phyloP scores from a whole-genome alignment of 176 grass and related monocot species.

The Echinochloa phyllopogon region DNA sequence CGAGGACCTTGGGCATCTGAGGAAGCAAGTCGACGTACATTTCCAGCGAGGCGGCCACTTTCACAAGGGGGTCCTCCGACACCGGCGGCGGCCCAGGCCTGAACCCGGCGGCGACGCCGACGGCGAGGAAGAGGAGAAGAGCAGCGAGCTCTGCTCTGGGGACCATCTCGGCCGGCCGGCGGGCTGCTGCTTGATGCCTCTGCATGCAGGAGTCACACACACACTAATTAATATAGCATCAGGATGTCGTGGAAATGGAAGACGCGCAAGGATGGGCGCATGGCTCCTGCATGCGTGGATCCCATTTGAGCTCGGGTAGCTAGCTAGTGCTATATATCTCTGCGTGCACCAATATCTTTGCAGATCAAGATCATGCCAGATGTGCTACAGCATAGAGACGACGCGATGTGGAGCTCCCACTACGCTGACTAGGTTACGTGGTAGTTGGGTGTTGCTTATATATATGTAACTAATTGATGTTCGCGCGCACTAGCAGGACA shows the following conservation, averaged over 20 bases:
- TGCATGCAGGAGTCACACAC: neutral
- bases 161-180: neutral
- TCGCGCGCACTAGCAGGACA: neutral
- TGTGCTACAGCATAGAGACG: neutral
- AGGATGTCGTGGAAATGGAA: neutral
- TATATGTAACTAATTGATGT: neutral
- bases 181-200: neutral
- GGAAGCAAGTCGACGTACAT: constrained; percentile 79
- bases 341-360: neutral
- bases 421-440: neutral
- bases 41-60: constrained; percentile 61
- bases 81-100: constrained; percentile 29
- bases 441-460: neutral
- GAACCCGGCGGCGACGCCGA: constrained; percentile 9
- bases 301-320: neutral
- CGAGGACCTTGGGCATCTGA: constrained; percentile 68
- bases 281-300: neutral
- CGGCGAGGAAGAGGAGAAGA: constrained; percentile 37
- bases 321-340: constrained; percentile 27
- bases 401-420: constrained; percentile 33
- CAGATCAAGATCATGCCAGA: neutral
- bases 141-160: constrained; percentile 13
- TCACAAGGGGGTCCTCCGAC: constrained; percentile 44
- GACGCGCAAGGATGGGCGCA: neutral
- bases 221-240: neutral